Conservation (phyloP, 2,329 filamentous ascomycete species). For the Emericellopsis atlantica region DNA sequence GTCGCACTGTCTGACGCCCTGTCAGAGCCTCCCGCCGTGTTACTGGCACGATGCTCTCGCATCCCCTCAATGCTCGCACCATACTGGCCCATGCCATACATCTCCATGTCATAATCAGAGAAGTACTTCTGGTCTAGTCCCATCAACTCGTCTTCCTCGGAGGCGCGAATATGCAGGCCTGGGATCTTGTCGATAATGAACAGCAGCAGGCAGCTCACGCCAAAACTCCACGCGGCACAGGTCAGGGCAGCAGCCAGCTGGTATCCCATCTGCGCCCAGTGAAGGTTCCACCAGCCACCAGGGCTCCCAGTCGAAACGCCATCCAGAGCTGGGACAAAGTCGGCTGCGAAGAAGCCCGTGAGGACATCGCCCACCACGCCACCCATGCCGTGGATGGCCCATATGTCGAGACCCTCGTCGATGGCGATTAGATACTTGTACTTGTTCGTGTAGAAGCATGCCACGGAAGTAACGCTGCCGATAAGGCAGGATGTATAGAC, state of each 20-base stretch:
- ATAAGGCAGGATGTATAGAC: conserved; percentile 37
- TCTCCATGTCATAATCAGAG: conserved; percentile 6
- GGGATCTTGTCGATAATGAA: conserved; percentile 43
- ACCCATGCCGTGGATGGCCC: conserved; percentile 44
- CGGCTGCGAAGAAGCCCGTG: conserved; percentile 42
- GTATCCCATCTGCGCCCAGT: conserved; percentile 39
- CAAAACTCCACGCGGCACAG: conserved; percentile 38
- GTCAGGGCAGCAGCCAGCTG: conserved; percentile 41
- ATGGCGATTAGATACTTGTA: conserved; percentile 36
- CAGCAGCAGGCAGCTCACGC: conserved; percentile 34
- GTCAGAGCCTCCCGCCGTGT: too few relatives aligned
- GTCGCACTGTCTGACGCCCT: too few relatives aligned
- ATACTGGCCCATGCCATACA: conserved; percentile 5
- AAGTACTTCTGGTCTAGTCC: conserved; percentile 29
- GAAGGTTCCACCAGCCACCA: conserved; percentile 33
- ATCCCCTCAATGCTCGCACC: not conserved
- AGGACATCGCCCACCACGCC: conserved; percentile 43
- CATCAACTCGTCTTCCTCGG: conserved; percentile 36
- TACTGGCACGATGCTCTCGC: too few relatives aligned
- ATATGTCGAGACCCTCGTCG: conserved; percentile 48
- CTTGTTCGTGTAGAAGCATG: conserved; percentile 30
- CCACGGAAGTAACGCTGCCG: conserved; percentile 33
- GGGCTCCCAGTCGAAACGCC: conserved; percentile 28
- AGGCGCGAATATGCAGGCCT: conserved; percentile 36
- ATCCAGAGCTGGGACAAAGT: conserved; percentile 35